Evolutionary conservation across 495 filamentous ascomycete genomes (phyloP), one percentile per base, ranked within the genome.

Genomic region (Podospora australis): DNA sequence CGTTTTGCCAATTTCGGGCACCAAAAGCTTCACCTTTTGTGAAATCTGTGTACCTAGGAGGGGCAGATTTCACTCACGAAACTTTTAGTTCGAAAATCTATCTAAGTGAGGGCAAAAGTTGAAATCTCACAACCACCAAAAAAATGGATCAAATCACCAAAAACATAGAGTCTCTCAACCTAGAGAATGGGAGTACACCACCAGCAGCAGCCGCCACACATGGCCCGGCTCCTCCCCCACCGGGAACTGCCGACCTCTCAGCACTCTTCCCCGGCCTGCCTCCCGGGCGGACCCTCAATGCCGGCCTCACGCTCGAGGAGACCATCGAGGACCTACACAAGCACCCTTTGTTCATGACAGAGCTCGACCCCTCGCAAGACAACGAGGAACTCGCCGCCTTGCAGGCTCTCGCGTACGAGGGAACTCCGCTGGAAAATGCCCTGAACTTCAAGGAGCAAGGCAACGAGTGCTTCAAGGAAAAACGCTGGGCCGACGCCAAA

Each of bases 261-360:
- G 56, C 62, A 24, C 50, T 65, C 38, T 47, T 56, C n/a, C 66
- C 63, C 16, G 53, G 65, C 41, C 64, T 87, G 17, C 81, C 86
- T 9, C 82, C 84, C 0, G 70, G 50, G 26, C 52, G 60, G 69
- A 79, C 79, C 3, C 72, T 78, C 30, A 67, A 79, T 23, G 66
- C 71, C 16, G 74, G 76, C 50, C 78, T 86, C 63, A 79, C 82
- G 2, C 72, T 78, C 1, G 83, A 87, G 29, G 85, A 94, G 52
- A 70, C 92, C 10, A 62, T 86, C 19, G 72, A 75, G 20, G 83
- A 89, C 54, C 72, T 96, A 66, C 90, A 89, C 60, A 79, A 82
- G 56, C 81, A 80, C 10, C 92, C 94, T 5, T 73, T 98, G 23
- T 98, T 98, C 71, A 98, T 98, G 92, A 96, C 87, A 5, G 78